Base-by-base conservation (phyloP, 2,329 filamentous ascomycete genomes). In the Scedosporium boydii region DNA sequence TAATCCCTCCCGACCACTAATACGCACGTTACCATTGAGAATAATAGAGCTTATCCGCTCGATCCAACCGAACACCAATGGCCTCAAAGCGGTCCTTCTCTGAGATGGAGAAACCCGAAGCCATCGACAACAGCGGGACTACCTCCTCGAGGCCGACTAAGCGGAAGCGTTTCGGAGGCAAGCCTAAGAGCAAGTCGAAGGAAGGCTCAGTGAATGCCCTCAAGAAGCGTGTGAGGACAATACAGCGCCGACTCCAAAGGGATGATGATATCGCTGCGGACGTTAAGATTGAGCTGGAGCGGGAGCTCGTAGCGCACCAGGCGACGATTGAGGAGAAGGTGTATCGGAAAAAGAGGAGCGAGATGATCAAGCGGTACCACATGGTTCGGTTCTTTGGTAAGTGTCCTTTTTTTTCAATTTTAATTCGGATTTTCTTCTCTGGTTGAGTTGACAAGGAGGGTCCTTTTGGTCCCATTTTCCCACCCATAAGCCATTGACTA, bases 361-460 rank as follows among this genome's bases (percentile, higher is more conserved):
- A 85, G 64, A 90, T 93, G 83, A 91, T 93, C 65, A 80, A 80
- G 59, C 89, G 87, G 72, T 95, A 92, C 69, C 90, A 93, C 72
- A 93, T 91, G 83, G 85, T 93, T 59, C 80, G 90, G 29, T 95
- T 95, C 72, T 93, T 93, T 74, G 90, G 90, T 89, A 14, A 4
- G 78, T 60, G 81, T 9, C 56, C 10, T 56, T n/a, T 23, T 42
- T 26, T 38, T 3, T 12, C 29, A 1, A 2, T 59, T 21, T 29
- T 23, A 5, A 6, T 14, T 56, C 14, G 5, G 12, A 55, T 4
- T n/a, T 18, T 7, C 12, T 16, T 27, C 23, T 16, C 53, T 6
- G 23, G 21, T 10, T 56, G 53, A 2, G 23, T 9, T 16, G 2
- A 34, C 2, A 34, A n/a, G 26, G 7, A 26, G 29, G 56, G 10